Evolutionary conservation across 1,284 basidiomycete species (phyloP).

Genomic region (Xanthoconium separans): DNA sequence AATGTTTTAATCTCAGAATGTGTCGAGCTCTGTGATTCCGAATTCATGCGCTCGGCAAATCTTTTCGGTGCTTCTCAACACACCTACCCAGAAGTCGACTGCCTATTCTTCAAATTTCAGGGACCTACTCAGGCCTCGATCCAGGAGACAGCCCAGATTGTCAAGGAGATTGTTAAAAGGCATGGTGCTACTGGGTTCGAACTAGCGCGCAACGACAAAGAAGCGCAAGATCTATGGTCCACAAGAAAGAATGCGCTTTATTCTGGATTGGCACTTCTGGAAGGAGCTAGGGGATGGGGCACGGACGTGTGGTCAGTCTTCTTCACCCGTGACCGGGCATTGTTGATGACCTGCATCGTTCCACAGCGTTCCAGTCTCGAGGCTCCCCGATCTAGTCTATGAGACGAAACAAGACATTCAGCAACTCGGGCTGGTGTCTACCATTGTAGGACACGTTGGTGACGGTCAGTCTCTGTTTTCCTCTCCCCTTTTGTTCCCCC

Average conservation of each 20-base stretch:
- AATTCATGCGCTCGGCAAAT: conserved; percentile 74
- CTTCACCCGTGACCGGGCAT: background rate
- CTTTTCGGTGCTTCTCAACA: conserved; percentile 54
- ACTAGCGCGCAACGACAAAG: conserved; percentile 64
- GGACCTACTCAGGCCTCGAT: conserved; percentile 63
- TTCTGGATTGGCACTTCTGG: conserved; percentile 64
- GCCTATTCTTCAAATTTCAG: conserved; percentile 88
- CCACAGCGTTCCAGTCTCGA: conserved; percentile 75
- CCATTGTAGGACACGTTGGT: conserved; percentile 81
- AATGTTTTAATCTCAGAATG: conserved; percentile 50
- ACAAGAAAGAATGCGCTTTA: conserved; percentile 85
- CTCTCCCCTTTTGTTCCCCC: background rate
- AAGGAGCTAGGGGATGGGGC: conserved; percentile 67
- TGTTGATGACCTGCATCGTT: conserved; percentile 1
- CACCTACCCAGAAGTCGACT: conserved; percentile 69
- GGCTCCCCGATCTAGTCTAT: conserved; percentile 71
- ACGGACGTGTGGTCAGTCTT: conserved; percentile 81
- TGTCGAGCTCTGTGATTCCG: conserved; percentile 74
- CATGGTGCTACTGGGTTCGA: conserved; percentile 73
- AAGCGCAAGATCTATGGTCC: conserved; percentile 79
- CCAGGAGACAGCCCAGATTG: conserved; percentile 60
- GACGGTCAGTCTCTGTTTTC: conserved; percentile 58
- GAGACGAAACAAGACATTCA: conserved; percentile 76
- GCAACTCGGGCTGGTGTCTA: conserved; percentile 56
- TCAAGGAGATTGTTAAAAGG: conserved; percentile 55